Conservation (phyloP, 495 filamentous ascomycete species). For the Tetracladium setigerum region DNA sequence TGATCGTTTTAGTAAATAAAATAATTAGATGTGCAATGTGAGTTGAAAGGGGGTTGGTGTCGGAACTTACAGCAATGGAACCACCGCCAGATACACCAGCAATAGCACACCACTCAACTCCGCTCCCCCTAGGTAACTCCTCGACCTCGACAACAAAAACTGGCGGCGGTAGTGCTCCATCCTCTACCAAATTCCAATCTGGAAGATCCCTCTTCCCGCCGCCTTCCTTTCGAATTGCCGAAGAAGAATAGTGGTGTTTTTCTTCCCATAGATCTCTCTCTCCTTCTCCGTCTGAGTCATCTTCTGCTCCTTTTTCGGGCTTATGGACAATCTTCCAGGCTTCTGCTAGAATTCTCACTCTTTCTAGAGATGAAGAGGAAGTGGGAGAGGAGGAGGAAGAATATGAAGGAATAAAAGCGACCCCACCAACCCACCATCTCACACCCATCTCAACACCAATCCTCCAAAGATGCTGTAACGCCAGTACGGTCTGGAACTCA, state of each 20-base stretch:
- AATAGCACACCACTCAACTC: conserved; percentile 64
- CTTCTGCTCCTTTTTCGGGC: neutral
- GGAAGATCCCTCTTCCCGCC: conserved; percentile 10
- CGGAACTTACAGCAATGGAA: conserved; percentile 9
- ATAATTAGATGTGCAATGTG: neutral
- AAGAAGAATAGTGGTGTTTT: conserved; percentile 7
- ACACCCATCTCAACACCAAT: conserved; percentile 69
- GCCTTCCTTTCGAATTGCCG: conserved; percentile 3
- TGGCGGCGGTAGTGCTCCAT: conserved; percentile 38
- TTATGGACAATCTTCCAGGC: conserved; percentile 13
- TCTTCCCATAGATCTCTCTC: conserved; percentile 17
- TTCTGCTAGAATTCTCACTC: conserved; percentile 6
- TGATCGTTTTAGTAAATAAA: neutral
- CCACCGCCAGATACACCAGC: conserved; percentile 11
- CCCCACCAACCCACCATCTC: conserved; percentile 60
- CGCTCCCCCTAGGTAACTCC: conserved; percentile 57
- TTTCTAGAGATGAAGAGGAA: conserved; percentile 7
- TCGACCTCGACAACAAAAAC: conserved; percentile 68
- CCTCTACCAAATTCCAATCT: conserved; percentile 10
- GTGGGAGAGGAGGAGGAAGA: conserved; percentile 31
- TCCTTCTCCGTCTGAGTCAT: conserved; percentile 10
- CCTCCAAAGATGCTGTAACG: conserved; percentile 85
- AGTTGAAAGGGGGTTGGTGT: neutral
- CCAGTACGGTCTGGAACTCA: conserved; percentile 46
- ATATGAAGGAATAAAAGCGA: conserved; percentile 56